These are phyloP conservation scores for Cucurbita ficifolia DNA, from an alignment of 306 rosid species.

Conservation along the genomic window DNA sequence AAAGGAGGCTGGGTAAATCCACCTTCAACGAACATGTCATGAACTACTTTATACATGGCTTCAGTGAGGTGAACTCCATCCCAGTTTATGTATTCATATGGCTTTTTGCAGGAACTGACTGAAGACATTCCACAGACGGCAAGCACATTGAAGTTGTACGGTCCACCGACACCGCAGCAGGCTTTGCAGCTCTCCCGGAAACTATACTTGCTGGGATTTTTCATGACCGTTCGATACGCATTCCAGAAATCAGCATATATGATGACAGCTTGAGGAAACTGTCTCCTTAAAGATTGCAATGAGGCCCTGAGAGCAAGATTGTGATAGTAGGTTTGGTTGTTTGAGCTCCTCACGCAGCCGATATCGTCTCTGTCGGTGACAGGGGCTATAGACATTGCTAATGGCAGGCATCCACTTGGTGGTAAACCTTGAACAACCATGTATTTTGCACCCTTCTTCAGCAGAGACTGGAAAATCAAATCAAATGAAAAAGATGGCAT, in stretches of 20 bases:
- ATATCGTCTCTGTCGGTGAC: slow-evolving; percentile 49
- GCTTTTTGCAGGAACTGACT: slow-evolving; percentile 31
- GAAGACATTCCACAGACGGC: slow-evolving; percentile 49
- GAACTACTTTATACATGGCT: slow-evolving; percentile 71
- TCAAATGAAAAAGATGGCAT: not conserved
- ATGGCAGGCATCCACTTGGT: slow-evolving; percentile 52
- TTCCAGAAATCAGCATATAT: slow-evolving; percentile 65
- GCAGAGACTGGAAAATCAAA: slow-evolving; percentile 35
- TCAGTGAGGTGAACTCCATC: slow-evolving; percentile 96
- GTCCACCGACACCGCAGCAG: slow-evolving; percentile 70
- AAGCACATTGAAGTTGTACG: slow-evolving; percentile 39
- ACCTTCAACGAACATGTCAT: slow-evolving; percentile 60
- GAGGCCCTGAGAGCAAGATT: slow-evolving; percentile 32
- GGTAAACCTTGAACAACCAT: slow-evolving; percentile 74
- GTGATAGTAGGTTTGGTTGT: slow-evolving; percentile 43
- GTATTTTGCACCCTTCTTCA: slow-evolving; percentile 76
- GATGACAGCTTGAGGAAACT: slow-evolving; percentile 51
- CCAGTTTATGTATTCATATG: slow-evolving; percentile 72
- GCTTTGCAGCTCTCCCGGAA: slow-evolving; percentile 45
- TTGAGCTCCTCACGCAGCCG: slow-evolving; percentile 65
- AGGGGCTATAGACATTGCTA: slow-evolving; percentile 47
- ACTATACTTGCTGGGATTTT: slow-evolving; percentile 37
- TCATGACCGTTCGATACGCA: slow-evolving; percentile 48
- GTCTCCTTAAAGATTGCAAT: slow-evolving; percentile 35
- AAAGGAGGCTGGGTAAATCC: slow-evolving; percentile 53